Conservation (phyloP, 176 grass and related monocot species). For the Musa schizocarpa region DNA sequence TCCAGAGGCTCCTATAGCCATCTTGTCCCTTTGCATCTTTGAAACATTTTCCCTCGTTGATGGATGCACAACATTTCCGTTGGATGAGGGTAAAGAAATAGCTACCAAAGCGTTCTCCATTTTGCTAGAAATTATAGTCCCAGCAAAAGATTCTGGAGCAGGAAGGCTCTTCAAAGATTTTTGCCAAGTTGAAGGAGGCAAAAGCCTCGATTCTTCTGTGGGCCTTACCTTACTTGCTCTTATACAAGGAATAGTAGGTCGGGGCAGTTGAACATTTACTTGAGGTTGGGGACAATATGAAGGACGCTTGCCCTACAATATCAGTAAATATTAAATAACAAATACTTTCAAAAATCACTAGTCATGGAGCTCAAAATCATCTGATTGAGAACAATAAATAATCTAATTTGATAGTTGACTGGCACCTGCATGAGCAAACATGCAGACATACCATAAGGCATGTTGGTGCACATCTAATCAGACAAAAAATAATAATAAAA, state of each 20-base stretch:
- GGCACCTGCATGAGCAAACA: no score
- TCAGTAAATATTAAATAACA: conserved; percentile 13
- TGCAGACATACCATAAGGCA: no score
- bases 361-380: neutral
- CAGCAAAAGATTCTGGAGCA: conserved; percentile 20
- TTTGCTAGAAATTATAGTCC: conserved; percentile 9
- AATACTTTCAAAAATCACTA: conserved; percentile 16
- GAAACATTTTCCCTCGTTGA: conserved; percentile 15
- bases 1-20: neutral
- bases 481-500: no score
- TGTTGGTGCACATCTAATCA: no score
- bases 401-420: no score
- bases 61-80: conserved; percentile 1
- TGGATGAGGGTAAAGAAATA: conserved; percentile 11
- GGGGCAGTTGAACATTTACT: conserved; percentile 24
- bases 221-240: conserved; percentile 32
- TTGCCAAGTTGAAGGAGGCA: conserved; percentile 22
- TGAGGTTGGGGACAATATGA: conserved; percentile 26
- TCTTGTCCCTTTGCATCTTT: conserved; percentile 1
- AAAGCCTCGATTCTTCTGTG: conserved; percentile 20
- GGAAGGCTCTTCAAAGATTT: conserved; percentile 20
- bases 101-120: conserved; percentile 2
- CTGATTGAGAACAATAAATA: no score
- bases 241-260: conserved; percentile 16
- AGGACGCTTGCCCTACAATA: conserved; percentile 48